Evolutionary conservation across 108 stramenopile species (phyloP), one percentile per base, ranked within the genome.

Genomic region (Chaetoceros tenuissimus): DNA sequence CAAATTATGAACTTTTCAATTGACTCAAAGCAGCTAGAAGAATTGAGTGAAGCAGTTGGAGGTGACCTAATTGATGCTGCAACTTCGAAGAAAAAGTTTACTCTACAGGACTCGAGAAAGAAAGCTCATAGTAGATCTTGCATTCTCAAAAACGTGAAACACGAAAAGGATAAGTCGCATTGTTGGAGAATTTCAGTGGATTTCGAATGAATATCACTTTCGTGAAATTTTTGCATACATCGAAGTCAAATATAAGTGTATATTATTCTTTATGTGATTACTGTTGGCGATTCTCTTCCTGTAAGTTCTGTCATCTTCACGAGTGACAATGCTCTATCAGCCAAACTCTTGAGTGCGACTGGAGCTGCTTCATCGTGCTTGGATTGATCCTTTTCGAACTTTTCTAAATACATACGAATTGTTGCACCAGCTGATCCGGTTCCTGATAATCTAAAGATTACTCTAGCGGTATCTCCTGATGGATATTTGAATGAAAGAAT

Each of bases 381-480:
- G 5, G 71, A 52, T 2, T 64, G 28, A 43, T 91, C 85, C 51
- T 78, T 73, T 59, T 96, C 94, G 68, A 80, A 97, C 60, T 80
- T 87, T 70, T 99, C 98, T 47, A 99, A 69, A 63, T 99, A 99
- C 86, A 99, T 83, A 51, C 99, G 91, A 51, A 99, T 82, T 5
- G 99, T 99, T n/a, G 99, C 99, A 24, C 99, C 99, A 8, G 84
- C 79, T 27, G 78, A 79, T 25, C 96, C 96, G 3, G 99, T 99
- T 16, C 99, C 99, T 57, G 85, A 87, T 10, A 99, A 73, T 8
- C 99, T 89, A 81, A 97, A 98, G 20, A 99, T 91, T 34, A 93
- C 92, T 13, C 99, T 77, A 24, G 87, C 85, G 19, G 79, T 63
- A 55, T 89, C 84, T 22, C 89, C 87, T 10, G 90, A 94, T 66